A percentile compares a stretch with the other conserved stretches of the same genome.
Evolutionary conservation across 2,329 filamentous ascomycete species (phyloP).

Genomic region (Cercospora sp.): DNA sequence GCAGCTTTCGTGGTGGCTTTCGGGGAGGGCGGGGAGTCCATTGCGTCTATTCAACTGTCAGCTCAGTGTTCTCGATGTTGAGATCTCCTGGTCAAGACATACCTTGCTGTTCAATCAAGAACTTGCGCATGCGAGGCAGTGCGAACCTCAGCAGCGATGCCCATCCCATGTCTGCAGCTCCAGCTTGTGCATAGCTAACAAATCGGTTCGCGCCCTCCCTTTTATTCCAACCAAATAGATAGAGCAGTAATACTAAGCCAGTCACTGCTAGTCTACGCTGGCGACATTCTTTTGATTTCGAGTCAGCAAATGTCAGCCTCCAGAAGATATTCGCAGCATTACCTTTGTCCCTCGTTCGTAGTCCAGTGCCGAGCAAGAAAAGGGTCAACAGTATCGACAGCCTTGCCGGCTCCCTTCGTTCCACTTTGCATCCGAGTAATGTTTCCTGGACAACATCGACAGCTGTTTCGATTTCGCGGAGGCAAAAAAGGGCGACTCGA

Average conservation of each 20-base stretch:
- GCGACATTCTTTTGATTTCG: background rate
- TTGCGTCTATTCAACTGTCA: background rate
- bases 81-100: too few species aligned
- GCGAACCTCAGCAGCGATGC: background rate
- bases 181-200: background rate
- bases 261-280: background rate
- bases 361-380: background rate
- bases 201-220: background rate
- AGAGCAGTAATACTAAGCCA: background rate
- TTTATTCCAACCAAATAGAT: background rate
- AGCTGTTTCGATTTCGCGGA: background rate
- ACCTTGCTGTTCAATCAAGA: constrained; percentile 2
- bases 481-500: background rate
- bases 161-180: background rate
- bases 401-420: background rate
- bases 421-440: background rate
- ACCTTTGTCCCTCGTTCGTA: background rate
- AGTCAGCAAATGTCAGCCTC: background rate
- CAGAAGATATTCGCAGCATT: background rate
- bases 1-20: background rate
- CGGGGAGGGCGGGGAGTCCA: background rate
- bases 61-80: background rate
- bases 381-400: background rate
- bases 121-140: background rate
- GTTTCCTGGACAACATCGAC: background rate